Base-by-base conservation (phyloP, 2,329 filamentous ascomycete species). In the Dothiorella sarmentorum region DNA sequence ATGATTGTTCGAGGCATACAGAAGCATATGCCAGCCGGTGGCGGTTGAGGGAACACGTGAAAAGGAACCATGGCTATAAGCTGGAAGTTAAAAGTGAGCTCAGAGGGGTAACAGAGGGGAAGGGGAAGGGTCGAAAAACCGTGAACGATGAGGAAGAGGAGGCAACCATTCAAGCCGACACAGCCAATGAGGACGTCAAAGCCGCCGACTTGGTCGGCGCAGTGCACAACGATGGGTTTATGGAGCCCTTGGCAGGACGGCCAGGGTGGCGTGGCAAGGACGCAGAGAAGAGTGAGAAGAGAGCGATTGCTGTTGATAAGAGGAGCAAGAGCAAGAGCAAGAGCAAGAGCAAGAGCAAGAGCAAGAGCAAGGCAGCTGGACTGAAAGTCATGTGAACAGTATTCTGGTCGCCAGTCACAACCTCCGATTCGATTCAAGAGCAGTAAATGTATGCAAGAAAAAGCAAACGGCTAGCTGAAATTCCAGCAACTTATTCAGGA, bases 211-310 rank as follows among this genome's bases (percentile, higher is more conserved):
- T 84, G 65, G 64, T 78, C 7, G 87, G 85, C 0, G 86, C 78
- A 0, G 83, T 89, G 18, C 87, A 89, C 64, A 80, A 84, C 1
- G 87, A 90, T 69, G 84, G 87, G 0, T 90, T 88, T 65, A 63
- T 90, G 64, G 76, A 77, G 15, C 35, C 49, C 9, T 7, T 53
- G 22, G 15, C 18, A n/a, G 3, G 20, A 26, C 49, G 49, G 7
- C 33, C 13, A 4, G 49, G 49, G 6, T 53, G 49, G 49, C 18
- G 35, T 9, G 15, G 15, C 17, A 38, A 15, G 9, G 35, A 52
- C 13, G 3, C 3, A n/a, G 24, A 6, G n/a, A 17, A 35, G n/a
- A 13, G 20, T 6, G 24, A 31, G 13, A 29, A 45, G 29, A 31
- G 29, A 13, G 6, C 29, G 29, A 31, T 9, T 4, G 10, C 10